phyloP scores from a whole-genome alignment of 2,329 filamentous ascomycete genomes.

The Kalaharituber pfeilii region DNA sequence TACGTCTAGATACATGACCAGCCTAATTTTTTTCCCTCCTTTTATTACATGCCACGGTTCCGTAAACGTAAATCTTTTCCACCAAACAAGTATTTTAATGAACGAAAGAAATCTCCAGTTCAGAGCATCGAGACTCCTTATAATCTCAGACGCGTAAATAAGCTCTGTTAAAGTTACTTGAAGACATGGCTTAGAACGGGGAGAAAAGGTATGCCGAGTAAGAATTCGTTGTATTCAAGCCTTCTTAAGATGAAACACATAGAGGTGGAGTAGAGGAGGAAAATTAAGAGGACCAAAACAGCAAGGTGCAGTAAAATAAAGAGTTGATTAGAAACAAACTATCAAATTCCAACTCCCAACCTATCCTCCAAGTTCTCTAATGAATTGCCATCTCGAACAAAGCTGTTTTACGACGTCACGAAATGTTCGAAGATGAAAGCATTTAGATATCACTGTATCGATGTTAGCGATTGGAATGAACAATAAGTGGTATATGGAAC shows the following conservation, averaged over 20 bases:
- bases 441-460: conserved; percentile 1
- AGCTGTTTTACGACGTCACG: background rate
- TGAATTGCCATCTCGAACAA: background rate
- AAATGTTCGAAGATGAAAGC: background rate
- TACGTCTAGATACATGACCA: no score
- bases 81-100: no score
- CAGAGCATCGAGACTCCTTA: no score
- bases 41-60: no score
- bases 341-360: background rate
- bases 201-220: background rate
- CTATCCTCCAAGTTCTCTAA: background rate
- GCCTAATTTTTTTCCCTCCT: no score
- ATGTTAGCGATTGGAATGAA: background rate
- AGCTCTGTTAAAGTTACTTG: no score
- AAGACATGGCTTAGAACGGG: background rate
- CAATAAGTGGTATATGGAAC: conserved; percentile 2
- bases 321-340: conserved; percentile 1
- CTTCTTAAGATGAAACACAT: conserved; percentile 6
- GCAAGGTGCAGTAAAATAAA: background rate
- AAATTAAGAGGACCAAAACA: conserved; percentile 6
- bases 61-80: no score
- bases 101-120: no score
- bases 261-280: conserved; percentile 3
- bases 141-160: no score
- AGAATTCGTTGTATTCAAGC: background rate